Evolutionary conservation across 352 stramenopile genomes (phyloP).

Genomic region (Phytophthora pini): DNA sequence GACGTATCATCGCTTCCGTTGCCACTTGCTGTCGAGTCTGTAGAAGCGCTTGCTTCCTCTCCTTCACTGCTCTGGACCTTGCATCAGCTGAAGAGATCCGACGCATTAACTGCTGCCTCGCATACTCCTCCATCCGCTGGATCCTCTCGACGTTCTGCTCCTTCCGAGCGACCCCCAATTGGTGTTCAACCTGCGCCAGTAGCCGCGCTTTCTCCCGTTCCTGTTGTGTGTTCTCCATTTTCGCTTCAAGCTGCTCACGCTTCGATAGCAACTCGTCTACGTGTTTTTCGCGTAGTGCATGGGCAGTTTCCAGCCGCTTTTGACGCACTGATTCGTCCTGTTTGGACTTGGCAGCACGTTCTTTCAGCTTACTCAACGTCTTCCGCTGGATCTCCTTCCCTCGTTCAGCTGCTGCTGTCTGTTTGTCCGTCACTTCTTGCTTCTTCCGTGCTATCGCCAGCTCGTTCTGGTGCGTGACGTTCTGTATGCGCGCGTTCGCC

Average conservation of each 20-base stretch:
- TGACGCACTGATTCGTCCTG: constrained; percentile 75
- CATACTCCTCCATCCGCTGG: constrained; percentile 77
- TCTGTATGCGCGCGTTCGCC: constrained; percentile 55
- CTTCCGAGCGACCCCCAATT: constrained; percentile 62
- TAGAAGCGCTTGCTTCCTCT: constrained; percentile 63
- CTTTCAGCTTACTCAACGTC: constrained; percentile 60
- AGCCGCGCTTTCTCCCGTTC: constrained; percentile 55
- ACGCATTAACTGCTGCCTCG: constrained; percentile 58
- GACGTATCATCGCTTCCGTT: constrained; percentile 68
- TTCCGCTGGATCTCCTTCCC: constrained; percentile 71
- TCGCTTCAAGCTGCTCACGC: constrained; percentile 48
- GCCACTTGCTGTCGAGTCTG: constrained; percentile 67
- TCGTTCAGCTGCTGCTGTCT: constrained; percentile 53
- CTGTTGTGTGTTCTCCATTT: constrained; percentile 30
- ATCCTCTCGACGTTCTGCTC: constrained; percentile 76
- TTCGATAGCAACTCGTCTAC: constrained; percentile 50
- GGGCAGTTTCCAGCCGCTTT: constrained; percentile 62
- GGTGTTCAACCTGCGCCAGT: constrained; percentile 62
- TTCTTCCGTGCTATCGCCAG: constrained; percentile 65
- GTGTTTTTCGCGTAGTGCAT: constrained; percentile 47
- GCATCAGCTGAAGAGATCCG: constrained; percentile 68
- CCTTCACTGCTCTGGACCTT: constrained; percentile 64
- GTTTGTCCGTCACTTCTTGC: constrained; percentile 67
- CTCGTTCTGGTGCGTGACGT: constrained; percentile 68
- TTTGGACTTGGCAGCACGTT: constrained; percentile 61